These are phyloP conservation scores for Dryadomyces quercivorus DNA, from an alignment of 2,329 filamentous ascomycete species.

Conservation along the genomic window DNA sequence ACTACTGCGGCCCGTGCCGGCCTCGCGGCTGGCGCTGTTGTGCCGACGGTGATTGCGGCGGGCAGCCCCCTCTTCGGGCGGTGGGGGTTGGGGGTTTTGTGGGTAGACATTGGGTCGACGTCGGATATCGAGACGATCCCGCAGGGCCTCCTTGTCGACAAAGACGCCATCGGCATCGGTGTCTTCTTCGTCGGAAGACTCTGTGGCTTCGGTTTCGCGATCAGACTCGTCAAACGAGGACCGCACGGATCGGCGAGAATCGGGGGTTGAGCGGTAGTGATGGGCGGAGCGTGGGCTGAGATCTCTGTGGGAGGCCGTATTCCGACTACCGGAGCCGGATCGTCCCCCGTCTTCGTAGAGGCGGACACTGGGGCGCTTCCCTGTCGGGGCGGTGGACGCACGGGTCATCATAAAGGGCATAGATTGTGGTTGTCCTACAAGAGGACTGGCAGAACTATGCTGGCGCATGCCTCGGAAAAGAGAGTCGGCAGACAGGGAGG, in stretches of 20 bases:
- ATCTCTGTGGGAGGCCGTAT: slow-evolving; percentile 16
- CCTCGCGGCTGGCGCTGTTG: slow-evolving; percentile 6
- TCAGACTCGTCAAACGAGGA: slow-evolving; percentile 26
- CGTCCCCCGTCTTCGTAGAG: slow-evolving; percentile 11
- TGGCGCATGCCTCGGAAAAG: slow-evolving; percentile 16
- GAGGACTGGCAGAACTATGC: slow-evolving; percentile 18
- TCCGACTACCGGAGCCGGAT: slow-evolving; percentile 16
- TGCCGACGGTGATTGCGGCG: slow-evolving; percentile 2
- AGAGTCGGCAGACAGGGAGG: slow-evolving; percentile 12
- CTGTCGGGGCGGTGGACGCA: slow-evolving; percentile 8
- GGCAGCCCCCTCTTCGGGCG: background rate
- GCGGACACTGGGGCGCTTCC: slow-evolving; percentile 4
- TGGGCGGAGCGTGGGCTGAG: slow-evolving; percentile 23
- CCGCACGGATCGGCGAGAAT: slow-evolving; percentile 22
- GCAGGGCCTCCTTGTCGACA: slow-evolving; percentile 5
- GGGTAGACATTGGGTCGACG: background rate
- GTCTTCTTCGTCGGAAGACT: slow-evolving; percentile 21
- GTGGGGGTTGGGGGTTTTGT: background rate
- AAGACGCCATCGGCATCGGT: slow-evolving; percentile 10
- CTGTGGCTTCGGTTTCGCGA: slow-evolving; percentile 24
- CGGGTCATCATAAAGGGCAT: slow-evolving; percentile 7
- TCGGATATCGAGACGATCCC: slow-evolving; percentile 8
- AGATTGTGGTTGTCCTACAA: slow-evolving; percentile 14
- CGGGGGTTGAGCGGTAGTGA: slow-evolving; percentile 24
- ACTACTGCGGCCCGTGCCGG: slow-evolving; percentile 4